These are phyloP conservation scores for Leccinum arenicola DNA, from an alignment of 768 basidiomycete species.

Conservation along the genomic window DNA sequence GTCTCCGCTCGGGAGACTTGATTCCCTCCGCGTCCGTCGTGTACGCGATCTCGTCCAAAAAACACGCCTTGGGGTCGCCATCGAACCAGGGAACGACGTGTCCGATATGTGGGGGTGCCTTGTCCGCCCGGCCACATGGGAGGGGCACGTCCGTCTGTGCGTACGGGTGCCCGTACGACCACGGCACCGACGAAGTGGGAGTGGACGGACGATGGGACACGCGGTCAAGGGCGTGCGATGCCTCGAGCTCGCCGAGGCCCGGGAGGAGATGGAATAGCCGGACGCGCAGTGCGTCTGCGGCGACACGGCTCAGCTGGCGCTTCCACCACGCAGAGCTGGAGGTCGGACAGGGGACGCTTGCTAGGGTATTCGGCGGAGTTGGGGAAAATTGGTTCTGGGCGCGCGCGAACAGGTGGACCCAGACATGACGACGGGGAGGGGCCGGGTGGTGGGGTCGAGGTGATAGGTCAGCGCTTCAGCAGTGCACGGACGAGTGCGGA, in stretches of 20 bases:
- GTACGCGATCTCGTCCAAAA: constrained; percentile 86
- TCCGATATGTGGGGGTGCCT: constrained; percentile 46
- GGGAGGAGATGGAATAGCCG: constrained; percentile 66
- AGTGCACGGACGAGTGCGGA: constrained; percentile 64
- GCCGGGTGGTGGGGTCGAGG: constrained; percentile 57
- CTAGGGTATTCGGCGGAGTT: constrained; percentile 69
- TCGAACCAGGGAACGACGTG: constrained; percentile 85
- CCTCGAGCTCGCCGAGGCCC: constrained; percentile 67
- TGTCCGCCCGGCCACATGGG: constrained; percentile 36
- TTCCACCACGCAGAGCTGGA: constrained; percentile 94
- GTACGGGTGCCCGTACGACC: constrained; percentile 85
- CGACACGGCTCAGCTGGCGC: constrained; percentile 57
- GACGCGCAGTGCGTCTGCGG: background rate
- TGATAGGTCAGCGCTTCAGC: constrained; percentile 47
- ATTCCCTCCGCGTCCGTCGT: constrained; percentile 58
- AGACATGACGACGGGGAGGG: constrained; percentile 56
- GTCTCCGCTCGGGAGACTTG: constrained; percentile 61
- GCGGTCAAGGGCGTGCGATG: constrained; percentile 51
- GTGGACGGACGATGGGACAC: constrained; percentile 24
- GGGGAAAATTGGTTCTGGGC: constrained; percentile 90
- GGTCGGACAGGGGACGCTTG: constrained; percentile 76
- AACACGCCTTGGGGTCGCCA: constrained; percentile 96
- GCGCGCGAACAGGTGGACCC: constrained; percentile 88
- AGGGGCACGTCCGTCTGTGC: constrained; percentile 40
- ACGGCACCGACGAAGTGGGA: constrained; percentile 31